These are phyloP conservation scores for Przewalskia tangutica DNA, from an alignment of 257 asterid genomes.

Conservation along the genomic window DNA sequence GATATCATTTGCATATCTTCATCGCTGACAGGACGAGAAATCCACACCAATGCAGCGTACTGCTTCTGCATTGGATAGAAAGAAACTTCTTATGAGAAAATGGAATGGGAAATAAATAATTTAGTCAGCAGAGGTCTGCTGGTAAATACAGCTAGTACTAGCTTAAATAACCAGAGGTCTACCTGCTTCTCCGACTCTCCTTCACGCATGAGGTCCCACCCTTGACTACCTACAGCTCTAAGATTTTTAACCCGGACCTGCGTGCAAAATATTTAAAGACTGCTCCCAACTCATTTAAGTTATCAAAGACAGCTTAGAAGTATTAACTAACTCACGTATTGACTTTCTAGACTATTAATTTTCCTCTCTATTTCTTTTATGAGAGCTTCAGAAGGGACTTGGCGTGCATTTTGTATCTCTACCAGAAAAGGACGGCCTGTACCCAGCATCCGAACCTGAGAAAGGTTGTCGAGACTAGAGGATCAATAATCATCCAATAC, in stretches of 20 bases:
- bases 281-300: not conserved
- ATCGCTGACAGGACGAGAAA: constrained; percentile 52
- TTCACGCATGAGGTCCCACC: constrained; percentile 96
- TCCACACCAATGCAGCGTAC: constrained; percentile 89
- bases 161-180: constrained; percentile 3
- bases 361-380: constrained; percentile 65
- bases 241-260: constrained; percentile 83
- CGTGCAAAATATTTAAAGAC: constrained; percentile 2
- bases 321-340: constrained; percentile 36
- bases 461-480: constrained; percentile 2
- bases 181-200: constrained; percentile 99
- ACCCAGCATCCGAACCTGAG: constrained; percentile 92
- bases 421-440: constrained; percentile 92
- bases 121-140: constrained; percentile 5
- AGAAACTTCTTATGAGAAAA: not conserved
- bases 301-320: not conserved
- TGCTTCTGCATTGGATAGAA: constrained; percentile 54
- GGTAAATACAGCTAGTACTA: not conserved
- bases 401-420: constrained; percentile 82
- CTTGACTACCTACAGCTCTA: constrained; percentile 58
- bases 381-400: constrained; percentile 46
- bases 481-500: not conserved
- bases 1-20: constrained; percentile 44
- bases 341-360: constrained; percentile 60
- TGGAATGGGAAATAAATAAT: not conserved